Evolutionary conservation across 2,329 filamentous ascomycete genomes (phyloP).

Genomic region (Aaosphaeria pasadenensis): DNA sequence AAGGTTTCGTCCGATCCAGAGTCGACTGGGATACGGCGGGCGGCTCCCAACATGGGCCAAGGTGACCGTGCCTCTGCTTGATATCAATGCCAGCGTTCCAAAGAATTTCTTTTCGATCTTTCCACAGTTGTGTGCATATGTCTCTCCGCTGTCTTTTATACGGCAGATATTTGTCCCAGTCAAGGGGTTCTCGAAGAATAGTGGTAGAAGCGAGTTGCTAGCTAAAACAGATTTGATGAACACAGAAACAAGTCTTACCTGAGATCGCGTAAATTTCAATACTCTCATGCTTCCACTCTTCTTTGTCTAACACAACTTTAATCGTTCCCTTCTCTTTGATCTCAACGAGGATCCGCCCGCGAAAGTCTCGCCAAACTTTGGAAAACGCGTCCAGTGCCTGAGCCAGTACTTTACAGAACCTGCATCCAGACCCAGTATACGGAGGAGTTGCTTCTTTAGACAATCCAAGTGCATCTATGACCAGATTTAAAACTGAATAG

Average conservation of each 20-base stretch:
- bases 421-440: conserved; percentile 16
- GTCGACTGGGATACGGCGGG: conserved; percentile 25
- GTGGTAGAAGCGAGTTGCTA: neutral
- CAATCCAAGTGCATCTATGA: conserved; percentile 23
- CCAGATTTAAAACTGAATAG: conserved; percentile 17
- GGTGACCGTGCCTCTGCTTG: conserved; percentile 22
- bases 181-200: neutral
- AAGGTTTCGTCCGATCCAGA: conserved; percentile 33
- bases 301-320: conserved; percentile 20
- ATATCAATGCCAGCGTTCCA: neutral
- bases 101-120: neutral
- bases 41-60: conserved; percentile 28
- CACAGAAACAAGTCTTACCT: conserved; percentile 14
- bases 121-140: no score
- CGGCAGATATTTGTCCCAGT: no score
- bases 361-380: conserved; percentile 19
- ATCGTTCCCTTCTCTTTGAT: conserved; percentile 25
- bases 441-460: conserved; percentile 11
- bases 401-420: conserved; percentile 24
- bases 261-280: conserved; percentile 27
- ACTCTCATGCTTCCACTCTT: conserved; percentile 17
- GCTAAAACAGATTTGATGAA: no score
- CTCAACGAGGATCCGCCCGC: conserved; percentile 18
- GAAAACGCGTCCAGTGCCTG: conserved; percentile 28
- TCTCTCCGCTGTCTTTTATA: no score